phyloP scores from a whole-genome alignment of 495 filamentous ascomycete species.

The Aspergillus leporis region DNA sequence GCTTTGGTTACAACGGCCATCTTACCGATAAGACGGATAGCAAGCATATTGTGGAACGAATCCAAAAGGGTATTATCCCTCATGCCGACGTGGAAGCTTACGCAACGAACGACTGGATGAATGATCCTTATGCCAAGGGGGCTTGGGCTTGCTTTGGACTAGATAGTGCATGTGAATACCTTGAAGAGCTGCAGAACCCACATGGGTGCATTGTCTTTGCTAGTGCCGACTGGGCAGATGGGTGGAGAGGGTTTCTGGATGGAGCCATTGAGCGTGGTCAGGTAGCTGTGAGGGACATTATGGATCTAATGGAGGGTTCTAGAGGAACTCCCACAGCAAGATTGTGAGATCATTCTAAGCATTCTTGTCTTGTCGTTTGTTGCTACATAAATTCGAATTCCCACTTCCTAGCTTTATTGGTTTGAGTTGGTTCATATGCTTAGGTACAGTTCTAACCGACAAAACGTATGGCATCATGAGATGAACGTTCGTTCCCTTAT shows the following conservation, averaged over 20 bases:
- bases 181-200: constrained; percentile 19
- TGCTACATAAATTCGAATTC: too few species aligned
- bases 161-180: constrained; percentile 14
- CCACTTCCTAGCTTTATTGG: too few species aligned
- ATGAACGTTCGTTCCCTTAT: too few species aligned
- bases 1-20: constrained; percentile 23
- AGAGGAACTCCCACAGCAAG: too few species aligned
- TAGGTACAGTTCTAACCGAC: too few species aligned
- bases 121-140: constrained; percentile 29
- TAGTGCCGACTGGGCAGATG: constrained; percentile 29
- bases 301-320: too few species aligned
- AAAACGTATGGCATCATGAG: too few species aligned
- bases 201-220: constrained; percentile 25
- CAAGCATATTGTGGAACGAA: constrained; percentile 3
- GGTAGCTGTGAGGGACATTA: constrained; percentile 9
- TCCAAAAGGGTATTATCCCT: constrained; percentile 14
- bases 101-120: constrained; percentile 33
- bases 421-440: too few species aligned
- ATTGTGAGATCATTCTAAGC: too few species aligned
- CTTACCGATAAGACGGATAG: constrained; percentile 19
- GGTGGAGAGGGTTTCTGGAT: constrained; percentile 31
- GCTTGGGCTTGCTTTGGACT: constrained; percentile 27
- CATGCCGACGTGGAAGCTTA: constrained; percentile 18
- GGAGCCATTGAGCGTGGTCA: constrained; percentile 30
- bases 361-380: too few species aligned